Evolutionary conservation across 768 basidiomycete species (phyloP).

Genomic region (Lyophyllum semitale): DNA sequence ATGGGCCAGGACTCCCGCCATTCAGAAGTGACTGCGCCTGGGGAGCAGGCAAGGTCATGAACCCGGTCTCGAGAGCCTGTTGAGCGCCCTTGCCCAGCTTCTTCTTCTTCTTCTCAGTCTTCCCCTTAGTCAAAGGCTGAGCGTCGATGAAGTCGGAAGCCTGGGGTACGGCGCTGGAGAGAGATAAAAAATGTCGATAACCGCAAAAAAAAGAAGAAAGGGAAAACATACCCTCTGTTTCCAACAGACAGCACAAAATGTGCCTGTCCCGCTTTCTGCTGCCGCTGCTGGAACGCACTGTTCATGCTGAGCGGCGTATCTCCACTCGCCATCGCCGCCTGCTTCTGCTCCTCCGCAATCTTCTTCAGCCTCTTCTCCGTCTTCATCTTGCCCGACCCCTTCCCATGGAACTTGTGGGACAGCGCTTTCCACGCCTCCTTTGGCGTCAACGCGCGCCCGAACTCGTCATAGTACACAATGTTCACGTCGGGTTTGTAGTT

Average conservation of each 20-base stretch:
- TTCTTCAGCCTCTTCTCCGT: conserved; percentile 95
- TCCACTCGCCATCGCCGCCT: conserved; percentile 89
- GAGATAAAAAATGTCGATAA: conserved; percentile 6
- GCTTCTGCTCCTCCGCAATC: conserved; percentile 97
- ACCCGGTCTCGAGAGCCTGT: conserved; percentile 53
- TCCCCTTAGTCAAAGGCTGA: conserved; percentile 80
- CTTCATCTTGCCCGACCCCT: conserved; percentile 95
- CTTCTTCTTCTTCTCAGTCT: conserved; percentile 85
- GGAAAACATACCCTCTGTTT: conserved; percentile 74
- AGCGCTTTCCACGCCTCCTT: conserved; percentile 99
- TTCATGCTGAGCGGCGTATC: conserved; percentile 97
- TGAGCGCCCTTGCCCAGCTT: conserved; percentile 64
- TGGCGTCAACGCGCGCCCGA: conserved; percentile 81
- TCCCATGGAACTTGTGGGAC: conserved; percentile 98
- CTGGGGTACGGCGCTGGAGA: conserved; percentile 80
- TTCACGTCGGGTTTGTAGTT: conserved; percentile 97
- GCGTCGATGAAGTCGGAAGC: conserved; percentile 78
- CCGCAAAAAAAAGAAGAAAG: not conserved
- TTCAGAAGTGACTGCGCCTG: conserved; percentile 39
- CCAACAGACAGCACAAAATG: conserved; percentile 96
- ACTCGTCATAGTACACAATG: conserved; percentile 96
- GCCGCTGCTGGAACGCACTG: conserved; percentile 88
- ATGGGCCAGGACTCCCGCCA: conserved; percentile 49
- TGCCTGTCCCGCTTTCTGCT: conserved; percentile 93
- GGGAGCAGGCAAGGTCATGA: conserved; percentile 74